Conservation (phyloP, 305 asterid species). For the Fraxinus angustifolia region DNA sequence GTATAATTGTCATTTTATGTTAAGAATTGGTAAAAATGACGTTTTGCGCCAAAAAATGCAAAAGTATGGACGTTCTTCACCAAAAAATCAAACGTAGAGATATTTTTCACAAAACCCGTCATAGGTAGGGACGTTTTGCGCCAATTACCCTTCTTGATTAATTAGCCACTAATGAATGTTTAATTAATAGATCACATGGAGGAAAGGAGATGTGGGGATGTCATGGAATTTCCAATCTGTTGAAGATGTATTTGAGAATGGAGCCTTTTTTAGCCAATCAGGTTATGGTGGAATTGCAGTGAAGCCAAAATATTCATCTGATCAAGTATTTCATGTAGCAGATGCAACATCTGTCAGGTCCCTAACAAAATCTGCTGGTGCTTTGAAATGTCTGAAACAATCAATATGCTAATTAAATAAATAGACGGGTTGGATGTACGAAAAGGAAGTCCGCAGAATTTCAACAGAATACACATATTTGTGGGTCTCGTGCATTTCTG, state of each 20-base stretch:
- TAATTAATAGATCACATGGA: constrained; percentile 58
- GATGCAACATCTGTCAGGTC: constrained; percentile 45
- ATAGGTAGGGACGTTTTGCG: no score
- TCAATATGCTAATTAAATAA: constrained; percentile 37
- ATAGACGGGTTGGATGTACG: no score
- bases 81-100: no score
- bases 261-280: constrained; percentile 55
- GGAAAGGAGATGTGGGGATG: constrained; percentile 16
- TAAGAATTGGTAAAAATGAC: no score
- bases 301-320: constrained; percentile 57
- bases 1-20: no score
- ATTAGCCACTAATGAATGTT: background rate
- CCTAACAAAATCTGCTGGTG: constrained; percentile 65
- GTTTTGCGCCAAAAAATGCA: no score
- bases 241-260: constrained; percentile 66
- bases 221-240: constrained; percentile 47
- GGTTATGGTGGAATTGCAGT: constrained; percentile 24
- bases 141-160: background rate
- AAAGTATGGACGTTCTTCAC: no score
- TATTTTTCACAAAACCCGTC: no score
- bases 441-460: no score
- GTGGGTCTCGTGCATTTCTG: no score
- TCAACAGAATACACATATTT: no score
- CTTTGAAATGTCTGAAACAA: constrained; percentile 47
- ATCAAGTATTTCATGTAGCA: constrained; percentile 56